Percentiles rank a stretch among this genome's conserved stretches.
Evolutionary conservation across 306 rosid genomes (phyloP).

Genomic region (Vigna nakashimae): DNA sequence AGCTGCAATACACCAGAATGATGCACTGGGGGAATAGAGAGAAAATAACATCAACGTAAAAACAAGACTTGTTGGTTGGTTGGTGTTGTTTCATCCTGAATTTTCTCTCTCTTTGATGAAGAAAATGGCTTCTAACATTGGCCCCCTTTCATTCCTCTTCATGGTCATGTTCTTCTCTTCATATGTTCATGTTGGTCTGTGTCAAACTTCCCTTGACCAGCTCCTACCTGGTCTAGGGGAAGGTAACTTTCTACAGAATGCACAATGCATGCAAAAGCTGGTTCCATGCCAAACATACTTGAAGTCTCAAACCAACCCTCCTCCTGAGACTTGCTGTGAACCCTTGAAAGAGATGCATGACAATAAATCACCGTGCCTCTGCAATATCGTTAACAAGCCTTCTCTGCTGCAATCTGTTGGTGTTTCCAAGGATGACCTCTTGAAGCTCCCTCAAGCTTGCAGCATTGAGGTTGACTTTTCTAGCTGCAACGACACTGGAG

Average conservation of each 20-base stretch:
- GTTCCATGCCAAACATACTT: slow-evolving; percentile 60
- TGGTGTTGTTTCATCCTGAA: not conserved
- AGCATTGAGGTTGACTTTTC: slow-evolving; percentile 43
- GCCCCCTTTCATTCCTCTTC: slow-evolving; percentile 21
- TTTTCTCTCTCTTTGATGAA: not conserved
- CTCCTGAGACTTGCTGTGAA: slow-evolving; percentile 52
- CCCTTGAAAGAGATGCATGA: slow-evolving; percentile 49
- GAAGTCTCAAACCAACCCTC: slow-evolving; percentile 30
- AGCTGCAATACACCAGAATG: slow-evolving; percentile 28
- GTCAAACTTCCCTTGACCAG: not conserved
- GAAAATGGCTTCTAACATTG: slow-evolving; percentile 35
- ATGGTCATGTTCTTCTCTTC: slow-evolving; percentile 23
- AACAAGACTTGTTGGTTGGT: not conserved
- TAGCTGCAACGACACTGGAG: slow-evolving; percentile 40
- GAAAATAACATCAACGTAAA: not conserved
- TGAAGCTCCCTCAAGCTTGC: slow-evolving; percentile 67
- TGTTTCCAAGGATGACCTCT: slow-evolving; percentile 46
- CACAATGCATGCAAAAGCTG: slow-evolving; percentile 62
- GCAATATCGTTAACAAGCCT: slow-evolving; percentile 47
- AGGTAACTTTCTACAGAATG: not conserved
- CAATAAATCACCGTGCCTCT: slow-evolving; percentile 47
- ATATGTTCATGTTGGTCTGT: slow-evolving; percentile 23
- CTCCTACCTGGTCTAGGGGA: not conserved
- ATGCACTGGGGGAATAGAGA: slow-evolving; percentile 2
- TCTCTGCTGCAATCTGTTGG: slow-evolving; percentile 30